A percentile compares a stretch with the other conserved stretches of the same genome.
Conservation (phyloP, 495 filamentous ascomycete genomes). For the Annulohypoxylon moriforme region DNA sequence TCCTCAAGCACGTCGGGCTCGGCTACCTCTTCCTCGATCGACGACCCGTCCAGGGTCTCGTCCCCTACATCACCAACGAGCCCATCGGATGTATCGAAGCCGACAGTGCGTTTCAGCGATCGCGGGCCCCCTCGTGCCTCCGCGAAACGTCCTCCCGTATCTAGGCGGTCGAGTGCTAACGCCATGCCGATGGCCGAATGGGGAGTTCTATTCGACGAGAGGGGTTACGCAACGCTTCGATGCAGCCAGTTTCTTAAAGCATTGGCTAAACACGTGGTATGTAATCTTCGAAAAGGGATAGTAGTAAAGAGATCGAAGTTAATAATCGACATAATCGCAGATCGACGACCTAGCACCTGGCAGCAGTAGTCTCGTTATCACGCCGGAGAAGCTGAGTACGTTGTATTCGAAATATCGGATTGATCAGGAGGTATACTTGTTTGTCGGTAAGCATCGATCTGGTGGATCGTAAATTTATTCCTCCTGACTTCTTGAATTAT, state of each 20-base stretch:
- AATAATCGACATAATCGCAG: conserved; percentile 57
- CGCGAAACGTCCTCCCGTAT: conserved; percentile 18
- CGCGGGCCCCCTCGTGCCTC: conserved; percentile 27
- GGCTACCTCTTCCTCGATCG: conserved; percentile 17
- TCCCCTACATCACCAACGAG: conserved; percentile 8
- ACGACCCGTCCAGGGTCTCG: conserved; percentile 10
- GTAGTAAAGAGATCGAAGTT: background rate
- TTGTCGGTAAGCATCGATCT: conserved; percentile 47
- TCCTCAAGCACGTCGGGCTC: conserved; percentile 22
- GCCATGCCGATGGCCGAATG: conserved; percentile 65
- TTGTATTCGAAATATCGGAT: conserved; percentile 78
- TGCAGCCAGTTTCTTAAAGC: conserved; percentile 79
- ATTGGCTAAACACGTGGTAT: conserved; percentile 81
- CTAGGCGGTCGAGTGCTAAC: conserved; percentile 19
- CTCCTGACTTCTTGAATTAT: background rate
- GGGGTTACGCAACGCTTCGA: conserved; percentile 72
- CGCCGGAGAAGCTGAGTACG: conserved; percentile 79
- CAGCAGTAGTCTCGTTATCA: conserved; percentile 77
- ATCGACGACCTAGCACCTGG: conserved; percentile 81
- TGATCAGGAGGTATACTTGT: conserved; percentile 64
- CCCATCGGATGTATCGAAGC: conserved; percentile 16
- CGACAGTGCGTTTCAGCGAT: conserved; percentile 11
- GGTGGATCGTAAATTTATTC: background rate
- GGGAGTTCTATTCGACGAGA: conserved; percentile 79
- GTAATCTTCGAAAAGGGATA: conserved; percentile 31